Evolutionary conservation across 2,329 filamentous ascomycete genomes (phyloP), one percentile per base, ranked within the genome.

Genomic region (Colletotrichum coccodes): DNA sequence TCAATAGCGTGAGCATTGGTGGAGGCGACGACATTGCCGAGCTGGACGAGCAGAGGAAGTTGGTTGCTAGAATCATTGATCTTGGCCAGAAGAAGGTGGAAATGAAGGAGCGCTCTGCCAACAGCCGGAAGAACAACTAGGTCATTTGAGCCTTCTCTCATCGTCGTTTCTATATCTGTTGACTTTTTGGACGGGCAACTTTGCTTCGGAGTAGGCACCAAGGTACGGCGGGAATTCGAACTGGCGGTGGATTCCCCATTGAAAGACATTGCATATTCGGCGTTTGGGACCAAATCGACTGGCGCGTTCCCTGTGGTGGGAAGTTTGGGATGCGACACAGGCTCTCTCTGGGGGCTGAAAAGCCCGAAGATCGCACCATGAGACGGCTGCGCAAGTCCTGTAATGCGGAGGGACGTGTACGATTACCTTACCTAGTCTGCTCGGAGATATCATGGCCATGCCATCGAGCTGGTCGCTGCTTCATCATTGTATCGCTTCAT

Each of bases 1-100:
- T 99, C 75, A 93, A 94, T 75, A 94, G 94, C 52, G 90, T 91
- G 79, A 96, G 92, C 79, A 94, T 98, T 70, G 96, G 96, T 53
- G 96, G 96, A 26, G 90, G 94, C 57, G 95, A 98, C 77, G 94
- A 98, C 70, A 88, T 99, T 64, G 87, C 89, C 56, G 90, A 88
- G 30, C 83, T 98, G 70, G 90, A 95, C 77, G 79, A 83, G 32
- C 85, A 87, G 36, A 90, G 91, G 71, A 87, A 88, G 65, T 83
- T 98, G 70, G 86, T 90, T 8, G 87, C 88, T 64, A 96, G 90
- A 78, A 86, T 98, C 71, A 89, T 89, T 78, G 86, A 87, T 30
- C 85, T 97, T 77, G 94, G 90, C 32, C 92, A 91, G 28, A 93
- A 92, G 77, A 87, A 90, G 69, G 76, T 88, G 36, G 76, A 82